These are phyloP conservation scores for Metschnikowia lunata DNA, from an alignment of 805 yeast species.

Conservation along the genomic window DNA sequence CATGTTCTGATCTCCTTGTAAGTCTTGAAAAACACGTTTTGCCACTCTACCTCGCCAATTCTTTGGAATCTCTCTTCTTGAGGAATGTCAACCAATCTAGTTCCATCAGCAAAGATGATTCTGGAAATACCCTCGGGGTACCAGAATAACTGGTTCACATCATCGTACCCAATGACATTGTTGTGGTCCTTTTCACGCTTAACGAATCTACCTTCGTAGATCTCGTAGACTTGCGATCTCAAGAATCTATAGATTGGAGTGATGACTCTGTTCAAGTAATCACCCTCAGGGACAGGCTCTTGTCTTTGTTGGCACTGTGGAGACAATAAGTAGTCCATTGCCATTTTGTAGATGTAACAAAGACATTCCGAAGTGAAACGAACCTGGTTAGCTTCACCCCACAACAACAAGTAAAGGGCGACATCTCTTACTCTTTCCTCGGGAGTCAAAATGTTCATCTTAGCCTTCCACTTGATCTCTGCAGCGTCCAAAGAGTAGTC, in stretches of 20 bases:
- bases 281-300: constrained; percentile 85
- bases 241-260: constrained; percentile 83
- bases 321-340: constrained; percentile 81
- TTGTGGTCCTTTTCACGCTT: constrained; percentile 85
- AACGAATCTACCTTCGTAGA: constrained; percentile 74
- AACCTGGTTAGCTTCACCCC: constrained; percentile 94
- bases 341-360: constrained; percentile 93
- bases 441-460: constrained; percentile 69
- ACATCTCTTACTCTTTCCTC: constrained; percentile 76
- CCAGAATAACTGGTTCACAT: constrained; percentile 98
- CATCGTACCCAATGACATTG: constrained; percentile 87
- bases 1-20: constrained; percentile 72
- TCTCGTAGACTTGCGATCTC: constrained; percentile 78
- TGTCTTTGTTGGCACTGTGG: constrained; percentile 87
- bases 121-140: constrained; percentile 98
- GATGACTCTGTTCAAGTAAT: constrained; percentile 83
- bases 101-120: constrained; percentile 86
- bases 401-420: constrained; percentile 66
- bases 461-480: constrained; percentile 83
- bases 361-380: constrained; percentile 81
- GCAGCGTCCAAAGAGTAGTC: constrained; percentile 80
- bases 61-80: constrained; percentile 83
- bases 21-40: constrained; percentile 78
- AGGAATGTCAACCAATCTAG: constrained; percentile 86
- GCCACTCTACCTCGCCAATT: constrained; percentile 92